These are phyloP conservation scores for Abrus pulchellus DNA, from an alignment of 306 rosid genomes.

Conservation along the genomic window DNA sequence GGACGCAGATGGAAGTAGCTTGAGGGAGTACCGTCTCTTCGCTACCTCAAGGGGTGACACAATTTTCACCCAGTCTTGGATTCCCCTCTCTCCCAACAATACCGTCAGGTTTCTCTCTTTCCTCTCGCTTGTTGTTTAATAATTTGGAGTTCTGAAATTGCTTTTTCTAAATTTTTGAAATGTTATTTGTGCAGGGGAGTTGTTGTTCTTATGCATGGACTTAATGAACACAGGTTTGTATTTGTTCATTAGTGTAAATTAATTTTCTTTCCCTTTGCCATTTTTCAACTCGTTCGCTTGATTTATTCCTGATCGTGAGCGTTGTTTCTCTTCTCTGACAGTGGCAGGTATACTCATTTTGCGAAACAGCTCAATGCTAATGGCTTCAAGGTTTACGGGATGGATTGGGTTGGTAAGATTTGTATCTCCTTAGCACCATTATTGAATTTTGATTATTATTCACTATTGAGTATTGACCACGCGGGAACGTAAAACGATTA, in stretches of 20 bases:
- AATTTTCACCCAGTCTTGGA: constrained; percentile 81
- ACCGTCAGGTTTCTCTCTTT: not conserved
- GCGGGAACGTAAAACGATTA: not conserved
- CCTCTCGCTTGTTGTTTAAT: not conserved
- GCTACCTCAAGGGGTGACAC: constrained; percentile 56
- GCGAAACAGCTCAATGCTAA: constrained; percentile 79
- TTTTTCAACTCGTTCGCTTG: not conserved
- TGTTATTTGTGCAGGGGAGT: constrained; percentile 65
- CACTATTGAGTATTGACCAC: not conserved
- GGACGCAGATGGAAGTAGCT: not conserved
- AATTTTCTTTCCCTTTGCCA: not conserved
- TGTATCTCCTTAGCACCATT: not conserved
- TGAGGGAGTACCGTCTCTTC: constrained; percentile 4
- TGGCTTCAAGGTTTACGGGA: constrained; percentile 83
- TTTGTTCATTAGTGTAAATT: not conserved
- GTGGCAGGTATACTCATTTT: constrained; percentile 76
- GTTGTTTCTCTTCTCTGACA: constrained; percentile 39
- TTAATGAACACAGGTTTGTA: constrained; percentile 90
- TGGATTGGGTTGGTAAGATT: constrained; percentile 92
- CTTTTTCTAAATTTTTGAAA: too few relatives aligned
- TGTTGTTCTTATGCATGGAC: constrained; percentile 80
- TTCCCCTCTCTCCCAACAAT: not conserved
- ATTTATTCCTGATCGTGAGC: not conserved
- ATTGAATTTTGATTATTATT: too few relatives aligned
- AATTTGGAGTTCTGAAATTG: not conserved